phyloP scores from a whole-genome alignment of 208 protist genomes.

The Leishmania mexicana region DNA sequence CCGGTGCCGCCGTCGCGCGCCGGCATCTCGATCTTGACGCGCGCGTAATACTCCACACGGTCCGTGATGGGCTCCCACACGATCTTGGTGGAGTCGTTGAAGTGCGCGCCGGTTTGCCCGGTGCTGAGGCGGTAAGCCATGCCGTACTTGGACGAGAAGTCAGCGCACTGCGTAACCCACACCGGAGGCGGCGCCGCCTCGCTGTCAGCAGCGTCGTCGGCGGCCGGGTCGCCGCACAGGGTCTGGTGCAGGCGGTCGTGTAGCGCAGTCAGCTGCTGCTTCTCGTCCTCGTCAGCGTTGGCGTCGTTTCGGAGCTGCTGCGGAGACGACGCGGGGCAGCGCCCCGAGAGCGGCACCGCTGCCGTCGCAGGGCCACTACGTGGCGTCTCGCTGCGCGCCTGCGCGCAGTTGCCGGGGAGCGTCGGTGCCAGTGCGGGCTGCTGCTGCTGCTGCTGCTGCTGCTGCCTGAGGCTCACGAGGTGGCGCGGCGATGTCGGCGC shows the following conservation, averaged over 20 bases:
- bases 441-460: no score
- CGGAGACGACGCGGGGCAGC: constrained; percentile 9
- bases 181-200: constrained; percentile 48
- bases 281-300: constrained; percentile 41
- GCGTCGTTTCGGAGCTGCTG: constrained; percentile 8
- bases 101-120: constrained; percentile 95
- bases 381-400: constrained; percentile 11
- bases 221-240: constrained; percentile 35
- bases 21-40: constrained; percentile 63
- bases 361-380: constrained; percentile 14
- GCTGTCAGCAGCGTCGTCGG: constrained; percentile 6
- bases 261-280: constrained; percentile 57
- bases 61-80: constrained; percentile 80
- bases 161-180: constrained; percentile 93
- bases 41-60: constrained; percentile 82
- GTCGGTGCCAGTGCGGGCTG: constrained; percentile 4
- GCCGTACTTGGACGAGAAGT: constrained; percentile 98
- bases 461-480: constrained; percentile 19
- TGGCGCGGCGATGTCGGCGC: constrained; percentile 25
- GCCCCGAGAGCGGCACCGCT: constrained; percentile 10
- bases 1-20: constrained; percentile 25
- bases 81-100: constrained; percentile 98
- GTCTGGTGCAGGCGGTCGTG: constrained; percentile 78
- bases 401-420: constrained; percentile 6
- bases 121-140: constrained; percentile 96